A percentile compares a stretch with the other conserved stretches of the same genome.
These are phyloP conservation scores for Anethum foeniculum DNA, from an alignment of 140 eudicot genomes.

Conservation along the genomic window DNA sequence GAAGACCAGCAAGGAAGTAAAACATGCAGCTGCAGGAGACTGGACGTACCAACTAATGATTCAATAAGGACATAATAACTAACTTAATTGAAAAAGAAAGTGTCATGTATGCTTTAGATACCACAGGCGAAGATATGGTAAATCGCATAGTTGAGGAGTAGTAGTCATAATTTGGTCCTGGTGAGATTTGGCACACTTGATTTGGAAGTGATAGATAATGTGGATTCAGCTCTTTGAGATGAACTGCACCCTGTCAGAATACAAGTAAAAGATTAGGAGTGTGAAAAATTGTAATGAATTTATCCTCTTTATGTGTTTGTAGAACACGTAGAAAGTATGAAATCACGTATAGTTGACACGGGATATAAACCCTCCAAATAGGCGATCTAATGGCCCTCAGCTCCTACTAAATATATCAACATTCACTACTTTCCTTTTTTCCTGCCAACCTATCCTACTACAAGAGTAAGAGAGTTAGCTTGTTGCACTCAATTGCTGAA, in stretches of 20 bases:
- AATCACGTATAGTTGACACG: too few relatives aligned
- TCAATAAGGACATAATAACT: neutral
- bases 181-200: constrained; percentile 70
- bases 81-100: neutral
- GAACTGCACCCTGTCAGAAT: constrained; percentile 42
- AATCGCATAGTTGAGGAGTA: constrained; percentile 74
- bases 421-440: too few relatives aligned
- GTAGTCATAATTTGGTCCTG: constrained; percentile 90
- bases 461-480: too few relatives aligned
- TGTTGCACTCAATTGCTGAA: too few relatives aligned
- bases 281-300: neutral
- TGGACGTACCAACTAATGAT: neutral
- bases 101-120: constrained; percentile 25
- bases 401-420: too few relatives aligned
- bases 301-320: neutral
- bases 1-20: neutral
- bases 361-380: too few relatives aligned
- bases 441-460: too few relatives aligned
- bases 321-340: too few relatives aligned
- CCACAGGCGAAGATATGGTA: constrained; percentile 87
- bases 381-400: too few relatives aligned
- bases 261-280: constrained; percentile 5
- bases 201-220: constrained; percentile 72
- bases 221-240: constrained; percentile 54
- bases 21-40: neutral